Percentiles rank a stretch among this genome's conserved stretches.
phyloP scores from a whole-genome alignment of 139 green algal species.

The Coelastrella sp. region DNA sequence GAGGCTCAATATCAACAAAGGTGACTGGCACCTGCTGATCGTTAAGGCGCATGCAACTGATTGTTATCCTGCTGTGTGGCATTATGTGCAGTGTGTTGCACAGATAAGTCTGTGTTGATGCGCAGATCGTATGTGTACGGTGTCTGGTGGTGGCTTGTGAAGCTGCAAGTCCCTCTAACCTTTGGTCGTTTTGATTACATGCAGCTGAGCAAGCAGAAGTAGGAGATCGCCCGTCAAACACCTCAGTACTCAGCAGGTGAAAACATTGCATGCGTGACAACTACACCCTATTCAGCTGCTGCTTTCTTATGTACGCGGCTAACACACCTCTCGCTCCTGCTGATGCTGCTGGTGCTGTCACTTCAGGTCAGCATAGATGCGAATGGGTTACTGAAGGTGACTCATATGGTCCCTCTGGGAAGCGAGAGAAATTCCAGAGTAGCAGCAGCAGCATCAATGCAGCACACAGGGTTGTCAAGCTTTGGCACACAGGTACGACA shows the following conservation, averaged over 20 bases:
- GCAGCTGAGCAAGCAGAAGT: too few relatives aligned
- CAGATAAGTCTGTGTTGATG: too few relatives aligned
- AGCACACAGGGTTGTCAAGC: background rate
- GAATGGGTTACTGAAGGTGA: constrained; percentile 67
- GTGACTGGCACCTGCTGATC: background rate
- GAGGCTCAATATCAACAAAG: constrained; percentile 24
- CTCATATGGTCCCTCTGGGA: constrained; percentile 62
- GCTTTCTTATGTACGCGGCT: too few relatives aligned
- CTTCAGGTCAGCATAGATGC: constrained; percentile 64
- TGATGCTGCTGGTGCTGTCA: background rate
- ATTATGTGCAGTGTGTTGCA: background rate
- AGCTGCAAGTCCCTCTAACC: too few relatives aligned
- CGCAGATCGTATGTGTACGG: too few relatives aligned
- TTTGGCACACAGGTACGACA: constrained; percentile 6
- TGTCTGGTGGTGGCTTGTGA: too few relatives aligned
- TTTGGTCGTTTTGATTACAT: too few relatives aligned
- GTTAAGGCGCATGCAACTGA: background rate
- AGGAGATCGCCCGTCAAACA: too few relatives aligned
- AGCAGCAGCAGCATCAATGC: background rate
- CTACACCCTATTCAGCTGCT: too few relatives aligned
- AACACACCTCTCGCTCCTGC: background rate
- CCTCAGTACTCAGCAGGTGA: too few relatives aligned
- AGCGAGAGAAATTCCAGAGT: background rate
- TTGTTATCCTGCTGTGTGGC: background rate
- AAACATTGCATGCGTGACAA: too few relatives aligned